Percentiles rank a stretch among this genome's conserved stretches.
These are phyloP conservation scores for Cinnamomum chago DNA, from an alignment of 164 flowering plant genomes.

Conservation along the genomic window DNA sequence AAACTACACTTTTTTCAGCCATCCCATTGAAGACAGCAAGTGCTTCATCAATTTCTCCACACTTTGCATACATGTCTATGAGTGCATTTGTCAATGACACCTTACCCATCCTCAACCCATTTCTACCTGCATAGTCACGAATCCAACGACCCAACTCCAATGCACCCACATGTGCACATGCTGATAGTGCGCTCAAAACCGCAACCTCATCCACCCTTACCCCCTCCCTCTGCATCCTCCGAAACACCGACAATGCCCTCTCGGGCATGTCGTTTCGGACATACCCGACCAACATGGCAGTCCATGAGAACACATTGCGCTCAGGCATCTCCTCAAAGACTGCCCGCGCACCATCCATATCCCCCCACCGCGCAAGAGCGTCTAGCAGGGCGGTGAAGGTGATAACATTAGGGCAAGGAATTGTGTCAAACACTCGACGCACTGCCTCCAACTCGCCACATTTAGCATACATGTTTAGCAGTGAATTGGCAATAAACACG, in stretches of 20 bases:
- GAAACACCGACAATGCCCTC: constrained; percentile 53
- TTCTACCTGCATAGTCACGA: constrained; percentile 57
- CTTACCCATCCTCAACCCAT: constrained; percentile 39
- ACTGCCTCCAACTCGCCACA: constrained; percentile 55
- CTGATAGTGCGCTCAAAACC: constrained; percentile 52
- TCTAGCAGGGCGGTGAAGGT: constrained; percentile 73
- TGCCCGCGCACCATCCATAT: constrained; percentile 45
- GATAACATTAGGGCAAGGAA: constrained; percentile 48
- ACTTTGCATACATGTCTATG: constrained; percentile 68
- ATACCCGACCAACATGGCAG: constrained; percentile 68
- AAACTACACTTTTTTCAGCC: background rate
- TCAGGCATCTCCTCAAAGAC: constrained; percentile 64
- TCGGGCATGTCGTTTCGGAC: constrained; percentile 40
- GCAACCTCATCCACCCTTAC: constrained; percentile 43
- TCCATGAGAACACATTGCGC: constrained; percentile 74
- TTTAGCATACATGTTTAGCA: constrained; percentile 67
- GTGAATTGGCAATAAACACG: constrained; percentile 55
- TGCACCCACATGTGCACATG: constrained; percentile 54
- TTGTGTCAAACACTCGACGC: constrained; percentile 33
- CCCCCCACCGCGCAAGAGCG: constrained; percentile 70
- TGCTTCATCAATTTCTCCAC: constrained; percentile 22
- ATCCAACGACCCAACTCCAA: constrained; percentile 42
- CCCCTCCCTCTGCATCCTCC: constrained; percentile 42
- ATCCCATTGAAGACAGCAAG: background rate
- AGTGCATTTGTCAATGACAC: constrained; percentile 39